These are phyloP conservation scores for Firmiana major DNA, from an alignment of 345 rosid genomes.

Conservation along the genomic window DNA sequence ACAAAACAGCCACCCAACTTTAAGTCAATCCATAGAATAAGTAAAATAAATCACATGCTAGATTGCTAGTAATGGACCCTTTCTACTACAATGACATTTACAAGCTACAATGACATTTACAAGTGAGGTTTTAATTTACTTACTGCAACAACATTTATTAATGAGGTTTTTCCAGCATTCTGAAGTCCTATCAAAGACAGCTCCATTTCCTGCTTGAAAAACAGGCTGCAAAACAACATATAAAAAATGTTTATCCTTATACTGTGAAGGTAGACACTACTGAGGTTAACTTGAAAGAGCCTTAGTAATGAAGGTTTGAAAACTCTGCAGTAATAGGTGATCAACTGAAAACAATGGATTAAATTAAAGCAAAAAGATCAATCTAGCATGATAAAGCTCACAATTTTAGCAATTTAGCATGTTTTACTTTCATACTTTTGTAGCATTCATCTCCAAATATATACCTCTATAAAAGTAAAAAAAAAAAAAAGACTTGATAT, in stretches of 20 bases:
- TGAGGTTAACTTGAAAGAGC: neutral
- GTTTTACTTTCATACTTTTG: neutral
- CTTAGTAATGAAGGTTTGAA: neutral
- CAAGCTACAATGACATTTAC: conserved; percentile 57
- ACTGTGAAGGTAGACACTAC: neutral
- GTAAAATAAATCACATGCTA: neutral
- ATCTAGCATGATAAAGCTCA: neutral
- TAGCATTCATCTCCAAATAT: conserved; percentile 1
- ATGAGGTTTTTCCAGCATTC: conserved; percentile 72
- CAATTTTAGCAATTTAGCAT: neutral
- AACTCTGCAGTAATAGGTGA: neutral
- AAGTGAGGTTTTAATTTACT: conserved; percentile 44
- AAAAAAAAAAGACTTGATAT: neutral
- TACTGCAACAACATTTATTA: conserved; percentile 64
- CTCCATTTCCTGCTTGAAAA: conserved; percentile 74
- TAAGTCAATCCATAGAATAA: conserved; percentile 10
- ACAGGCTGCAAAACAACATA: conserved; percentile 45
- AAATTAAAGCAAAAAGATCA: neutral
- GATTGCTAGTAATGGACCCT: neutral
- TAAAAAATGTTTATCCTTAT: neutral
- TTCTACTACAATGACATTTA: conserved; percentile 41
- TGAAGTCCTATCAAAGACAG: conserved; percentile 66
- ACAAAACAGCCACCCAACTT: conserved; percentile 11
- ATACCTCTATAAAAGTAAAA: neutral
- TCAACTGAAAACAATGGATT: neutral